phyloP scores from a whole-genome alignment of 2,329 filamentous ascomycete genomes.

The Talaromyces sp. region DNA sequence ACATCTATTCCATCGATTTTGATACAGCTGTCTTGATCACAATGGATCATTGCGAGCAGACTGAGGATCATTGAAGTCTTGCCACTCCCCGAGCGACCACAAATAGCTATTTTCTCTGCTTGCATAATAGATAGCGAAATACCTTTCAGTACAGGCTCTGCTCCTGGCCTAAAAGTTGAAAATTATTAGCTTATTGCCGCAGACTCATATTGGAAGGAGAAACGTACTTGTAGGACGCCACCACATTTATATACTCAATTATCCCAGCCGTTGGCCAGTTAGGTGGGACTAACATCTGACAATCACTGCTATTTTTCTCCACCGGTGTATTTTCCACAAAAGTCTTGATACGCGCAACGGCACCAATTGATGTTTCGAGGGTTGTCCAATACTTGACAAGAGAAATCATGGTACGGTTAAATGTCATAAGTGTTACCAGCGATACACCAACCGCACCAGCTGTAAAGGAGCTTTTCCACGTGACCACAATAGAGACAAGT shows the following conservation, averaged over 20 bases:
- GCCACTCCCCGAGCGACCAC: too few species aligned
- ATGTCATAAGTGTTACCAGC: constrained; percentile 16
- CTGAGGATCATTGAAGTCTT: too few species aligned
- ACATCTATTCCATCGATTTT: too few species aligned
- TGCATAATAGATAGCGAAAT: neutral
- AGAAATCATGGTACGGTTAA: constrained; percentile 47
- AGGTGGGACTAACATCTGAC: neutral
- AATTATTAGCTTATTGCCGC: too few species aligned
- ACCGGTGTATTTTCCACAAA: constrained; percentile 39
- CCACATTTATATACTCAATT: neutral
- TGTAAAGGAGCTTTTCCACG: neutral
- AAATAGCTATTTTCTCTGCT: neutral
- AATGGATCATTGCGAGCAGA: too few species aligned
- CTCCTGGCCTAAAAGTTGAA: neutral
- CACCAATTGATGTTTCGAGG: constrained; percentile 54
- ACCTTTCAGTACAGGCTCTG: neutral
- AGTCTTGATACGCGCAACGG: constrained; percentile 50
- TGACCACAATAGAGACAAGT: neutral
- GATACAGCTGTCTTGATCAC: too few species aligned
- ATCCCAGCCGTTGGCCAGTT: neutral
- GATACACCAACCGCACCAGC: neutral
- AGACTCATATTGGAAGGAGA: neutral
- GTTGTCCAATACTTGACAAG: constrained; percentile 51
- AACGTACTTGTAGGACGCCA: neutral
- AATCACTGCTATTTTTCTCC: neutral